phyloP scores from a whole-genome alignment of 1,284 basidiomycete species.

The Tilletiopsis washingtonensis region DNA sequence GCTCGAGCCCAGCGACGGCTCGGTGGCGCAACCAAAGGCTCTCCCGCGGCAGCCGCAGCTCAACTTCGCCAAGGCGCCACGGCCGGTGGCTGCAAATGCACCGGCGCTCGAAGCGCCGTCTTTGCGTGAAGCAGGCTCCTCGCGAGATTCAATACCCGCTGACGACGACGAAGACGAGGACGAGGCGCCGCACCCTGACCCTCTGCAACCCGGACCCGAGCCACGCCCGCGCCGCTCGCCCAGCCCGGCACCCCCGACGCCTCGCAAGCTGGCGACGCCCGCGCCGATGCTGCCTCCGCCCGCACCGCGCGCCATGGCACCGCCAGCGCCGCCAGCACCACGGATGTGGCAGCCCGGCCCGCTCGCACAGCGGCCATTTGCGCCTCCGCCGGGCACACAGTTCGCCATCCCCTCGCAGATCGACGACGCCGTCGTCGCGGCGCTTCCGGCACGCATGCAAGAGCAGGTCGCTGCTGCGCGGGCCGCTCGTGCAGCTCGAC shows the following conservation, averaged over 20 bases:
- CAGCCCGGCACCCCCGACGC: too few relatives aligned
- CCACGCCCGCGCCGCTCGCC: too few relatives aligned
- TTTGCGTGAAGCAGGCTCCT: too few relatives aligned
- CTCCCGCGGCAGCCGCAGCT: conserved; percentile 13
- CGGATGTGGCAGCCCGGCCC: background rate
- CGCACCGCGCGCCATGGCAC: background rate
- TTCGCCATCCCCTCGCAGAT: conserved; percentile 38
- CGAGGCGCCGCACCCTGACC: background rate
- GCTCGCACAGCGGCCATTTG: background rate
- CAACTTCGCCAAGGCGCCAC: conserved; percentile 5
- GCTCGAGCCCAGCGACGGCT: conserved; percentile 52
- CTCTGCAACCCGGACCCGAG: too few relatives aligned
- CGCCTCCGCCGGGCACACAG: conserved; percentile 16
- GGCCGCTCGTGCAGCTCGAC: too few relatives aligned
- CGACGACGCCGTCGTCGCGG: conserved; percentile 22
- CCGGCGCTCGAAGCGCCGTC: background rate
- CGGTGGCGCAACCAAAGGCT: conserved; percentile 7
- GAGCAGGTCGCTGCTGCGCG: too few relatives aligned
- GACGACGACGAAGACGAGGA: conserved; percentile 6
- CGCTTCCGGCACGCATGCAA: conserved; percentile 25
- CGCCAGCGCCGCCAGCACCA: too few relatives aligned
- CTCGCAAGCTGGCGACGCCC: too few relatives aligned
- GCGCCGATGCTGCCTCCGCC: background rate
- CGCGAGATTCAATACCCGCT: too few relatives aligned
- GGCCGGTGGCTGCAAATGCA: background rate